Base-by-base conservation (phyloP, 2,329 filamentous ascomycete genomes). In the Phialophora chinensis region DNA sequence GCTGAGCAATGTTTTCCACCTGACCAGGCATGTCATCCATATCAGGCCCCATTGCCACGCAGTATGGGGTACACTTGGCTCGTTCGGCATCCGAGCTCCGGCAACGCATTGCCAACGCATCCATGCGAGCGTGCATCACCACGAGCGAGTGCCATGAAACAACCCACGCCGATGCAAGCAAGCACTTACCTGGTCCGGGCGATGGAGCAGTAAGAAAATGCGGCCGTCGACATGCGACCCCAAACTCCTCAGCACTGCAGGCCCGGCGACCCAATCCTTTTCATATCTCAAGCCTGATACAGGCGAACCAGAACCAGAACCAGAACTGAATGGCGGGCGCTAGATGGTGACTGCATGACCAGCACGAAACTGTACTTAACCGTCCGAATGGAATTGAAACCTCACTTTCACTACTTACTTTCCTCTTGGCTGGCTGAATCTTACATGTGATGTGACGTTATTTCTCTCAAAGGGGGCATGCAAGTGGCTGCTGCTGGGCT, bases 341-440 rank as follows among this genome's bases (percentile, higher is more conserved):
- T 61, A 61, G 25, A 61, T 54, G 59, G 47, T 61, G 59, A 61
- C 59, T 61, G 49, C 49, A 52, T 25, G 25, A 44, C 7, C 14
- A 44, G 38, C 38, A 44, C 38, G 17, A 44, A 44, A 44, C 38
- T n/a, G 38, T 44, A n/a, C 17, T n/a, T 44, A n/a, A 5, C 2
- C 17, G 38, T 44, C 38, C 38, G 17, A 4, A n/a, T 44, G 38
- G 38, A n/a, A 42, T 17, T 42, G 38, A 7, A 42, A 44, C n/a
- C 17, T 17, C n/a, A n/a, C 17, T 44, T 12, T 35, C 33, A 35
- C 8, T 31, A 31, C 35, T 42, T 12, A n/a, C 38, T 44, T 44
- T 4, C 5, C 5, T n/a, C 5, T 44, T n/a, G 38, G 38, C 14
- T 44, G 38, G 38, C 38, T 44, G 38, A n/a, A 44, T 17, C 38